Base-by-base conservation (phyloP, 768 basidiomycete genomes). In the Thelephora ganbajun region DNA sequence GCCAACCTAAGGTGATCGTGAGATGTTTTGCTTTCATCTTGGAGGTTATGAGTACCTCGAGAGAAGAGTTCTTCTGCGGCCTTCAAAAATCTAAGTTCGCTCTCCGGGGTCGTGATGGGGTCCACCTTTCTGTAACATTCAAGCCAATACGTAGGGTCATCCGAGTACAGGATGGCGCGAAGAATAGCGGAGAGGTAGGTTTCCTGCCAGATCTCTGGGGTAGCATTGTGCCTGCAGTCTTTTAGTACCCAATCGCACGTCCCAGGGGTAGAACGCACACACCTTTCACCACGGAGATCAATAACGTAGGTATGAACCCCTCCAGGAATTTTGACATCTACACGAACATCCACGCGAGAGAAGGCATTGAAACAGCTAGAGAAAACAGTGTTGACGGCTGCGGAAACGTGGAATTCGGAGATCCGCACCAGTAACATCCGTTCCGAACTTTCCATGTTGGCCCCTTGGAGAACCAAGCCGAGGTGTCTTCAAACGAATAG, bases 301-400 rank as follows among this genome's bases (percentile, higher is more conserved):
- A 98, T 79, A 26, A 88, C 83, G 62, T 96, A 97, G 4, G 93
- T 87, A 53, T 82, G 79, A 13, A 99, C 96, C 11, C 96, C 94
- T 23, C 96, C 96, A 0, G 96, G 96, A 44, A 99, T 98, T 64
- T 94, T 96, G 51, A 97, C 96, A 53, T 99, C 96, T 6, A 99
- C 92, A 34, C 94, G 79, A 26, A 98, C 80, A 59, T 99, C 96
- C 45, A 98, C 88, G 23, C 96, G 71, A 35, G 93, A 93, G 61
- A 99, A 99, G 9, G 96, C 96, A 62, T 99, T 96, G 69, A 96
- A 99, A 64, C 91, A 96, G 64, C 89, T 88, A 34, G 19, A 19
- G 36, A 19, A 35, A 12, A 30, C 2, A 33, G 26, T 6, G 19
- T 41, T 35, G 36, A 23, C 42, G 26, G 13, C 43, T 33, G 37